Base-by-base conservation (phyloP, 176 grass and related monocot genomes). In the Tillandsia fasciculata region DNA sequence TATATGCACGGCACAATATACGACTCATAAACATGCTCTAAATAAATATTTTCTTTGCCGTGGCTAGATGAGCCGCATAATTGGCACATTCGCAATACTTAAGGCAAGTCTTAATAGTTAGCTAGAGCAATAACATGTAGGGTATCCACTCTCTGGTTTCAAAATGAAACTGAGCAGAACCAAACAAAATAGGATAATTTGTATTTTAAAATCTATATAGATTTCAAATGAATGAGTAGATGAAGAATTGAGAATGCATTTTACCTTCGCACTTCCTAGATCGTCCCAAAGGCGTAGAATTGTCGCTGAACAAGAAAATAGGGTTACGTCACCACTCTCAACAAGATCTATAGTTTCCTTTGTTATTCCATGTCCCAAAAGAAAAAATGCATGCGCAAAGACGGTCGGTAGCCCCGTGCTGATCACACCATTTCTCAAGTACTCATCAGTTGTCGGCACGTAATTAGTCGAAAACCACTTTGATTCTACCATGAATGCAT, bases 281-380 rank as follows among this genome's bases (percentile, higher is more conserved):
- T 96, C 85, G 72, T 96, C 82, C 69, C 65, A 81, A 14, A 96
- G 87, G 5, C 87, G 76, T 12, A 91, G 70, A 51, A 96, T 91
- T 70, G 73, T 91, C 2, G 85, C 77, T 0, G 71, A 56, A 70
- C 52, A 83, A 57, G 85, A 83, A 7, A 42, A 42, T 11, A 88
- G 48, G 5, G 80, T 9, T 1, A 48, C 9, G 3, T 70, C 68
- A 8, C 64, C 50, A n/a, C 66, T 64, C 3, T 76, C 79, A 2
- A 8, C 13, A 24, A 77, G 24, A 3, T 76, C 2, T 10, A 51
- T 14, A 0, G 42, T 76, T 12, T 77, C 42, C 8, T 26, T 57
- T 24, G 22, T 51, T 0, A 65, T 0, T 13, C 75, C 75, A 49
- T 76, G 68, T 2, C 87, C 91, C 26, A 96, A 48, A n/a, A 96